phyloP scores from a whole-genome alignment of 2,329 filamentous ascomycete species.

The Aspergillus niger region DNA sequence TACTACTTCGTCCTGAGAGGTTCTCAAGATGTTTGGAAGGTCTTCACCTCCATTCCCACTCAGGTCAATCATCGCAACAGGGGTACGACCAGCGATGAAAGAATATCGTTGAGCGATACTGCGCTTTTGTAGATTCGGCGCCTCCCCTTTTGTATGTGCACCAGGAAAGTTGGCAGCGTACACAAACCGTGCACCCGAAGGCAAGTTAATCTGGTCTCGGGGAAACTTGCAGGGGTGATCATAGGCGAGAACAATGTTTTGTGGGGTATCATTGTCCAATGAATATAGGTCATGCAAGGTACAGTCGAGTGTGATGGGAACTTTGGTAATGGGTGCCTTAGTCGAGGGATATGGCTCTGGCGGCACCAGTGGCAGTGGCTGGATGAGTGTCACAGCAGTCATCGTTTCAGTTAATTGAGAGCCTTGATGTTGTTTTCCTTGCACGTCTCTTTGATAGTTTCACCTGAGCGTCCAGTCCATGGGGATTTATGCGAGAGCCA shows the following conservation, averaged over 20 bases:
- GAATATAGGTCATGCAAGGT: conserved; percentile 7
- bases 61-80: neutral
- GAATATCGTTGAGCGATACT: conserved; percentile 1
- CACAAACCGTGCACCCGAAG: neutral
- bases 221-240: neutral
- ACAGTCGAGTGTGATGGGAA: conserved; percentile 2
- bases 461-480: neutral
- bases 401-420: neutral
- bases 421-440: neutral
- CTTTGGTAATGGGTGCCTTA: neutral
- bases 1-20: neutral
- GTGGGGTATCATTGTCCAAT: neutral
- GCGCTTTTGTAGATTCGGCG: neutral
- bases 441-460: neutral
- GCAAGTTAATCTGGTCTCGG: neutral
- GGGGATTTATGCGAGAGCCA: neutral
- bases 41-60: neutral
- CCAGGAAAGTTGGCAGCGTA: conserved; percentile 1
- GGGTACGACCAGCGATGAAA: neutral
- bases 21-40: neutral
- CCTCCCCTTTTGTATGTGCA: neutral
- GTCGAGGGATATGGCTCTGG: neutral
- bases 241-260: neutral
- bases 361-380: neutral
- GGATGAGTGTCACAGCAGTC: neutral